A percentile compares a stretch with the other conserved stretches of the same genome.
These are phyloP conservation scores for Cylindrotheca fusiformis DNA, from an alignment of 108 stramenopile genomes.

Conservation along the genomic window DNA sequence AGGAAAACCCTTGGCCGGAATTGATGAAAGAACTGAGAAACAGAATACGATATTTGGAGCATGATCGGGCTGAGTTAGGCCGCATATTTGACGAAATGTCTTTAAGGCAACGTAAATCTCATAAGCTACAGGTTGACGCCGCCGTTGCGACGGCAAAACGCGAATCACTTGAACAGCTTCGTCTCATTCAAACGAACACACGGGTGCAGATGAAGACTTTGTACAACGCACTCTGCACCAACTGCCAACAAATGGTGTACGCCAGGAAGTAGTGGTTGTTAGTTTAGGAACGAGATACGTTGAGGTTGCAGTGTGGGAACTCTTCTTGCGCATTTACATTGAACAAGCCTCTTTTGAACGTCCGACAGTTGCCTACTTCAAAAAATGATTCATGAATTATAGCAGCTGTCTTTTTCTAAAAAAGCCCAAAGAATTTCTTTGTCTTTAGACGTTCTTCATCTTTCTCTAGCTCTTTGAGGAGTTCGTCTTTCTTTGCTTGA, in stretches of 20 bases:
- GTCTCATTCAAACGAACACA: too few relatives aligned
- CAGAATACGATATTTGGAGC: conserved; percentile 23
- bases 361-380: too few relatives aligned
- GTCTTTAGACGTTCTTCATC: conserved; percentile 83
- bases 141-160: conserved; percentile 22
- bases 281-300: too few relatives aligned
- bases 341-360: too few relatives aligned
- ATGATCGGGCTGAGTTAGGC: conserved; percentile 26
- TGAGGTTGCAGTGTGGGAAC: too few relatives aligned
- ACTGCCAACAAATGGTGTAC: too few relatives aligned
- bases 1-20: conserved; percentile 7
- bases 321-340: too few relatives aligned
- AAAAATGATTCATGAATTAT: too few relatives aligned
- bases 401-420: too few relatives aligned
- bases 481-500: conserved; percentile 75
- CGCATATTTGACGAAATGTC: conserved; percentile 15
- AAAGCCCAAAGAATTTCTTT: conserved; percentile 85
- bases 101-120: conserved; percentile 6
- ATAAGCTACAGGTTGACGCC: conserved; percentile 11
- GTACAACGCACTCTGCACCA: too few relatives aligned
- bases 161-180: conserved; percentile 15
- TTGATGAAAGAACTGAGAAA: conserved; percentile 20
- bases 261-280: too few relatives aligned
- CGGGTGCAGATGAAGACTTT: too few relatives aligned
- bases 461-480: conserved; percentile 68